Evolutionary conservation across 495 filamentous ascomycete genomes (phyloP).

Genomic region (Penicillium argentinense): DNA sequence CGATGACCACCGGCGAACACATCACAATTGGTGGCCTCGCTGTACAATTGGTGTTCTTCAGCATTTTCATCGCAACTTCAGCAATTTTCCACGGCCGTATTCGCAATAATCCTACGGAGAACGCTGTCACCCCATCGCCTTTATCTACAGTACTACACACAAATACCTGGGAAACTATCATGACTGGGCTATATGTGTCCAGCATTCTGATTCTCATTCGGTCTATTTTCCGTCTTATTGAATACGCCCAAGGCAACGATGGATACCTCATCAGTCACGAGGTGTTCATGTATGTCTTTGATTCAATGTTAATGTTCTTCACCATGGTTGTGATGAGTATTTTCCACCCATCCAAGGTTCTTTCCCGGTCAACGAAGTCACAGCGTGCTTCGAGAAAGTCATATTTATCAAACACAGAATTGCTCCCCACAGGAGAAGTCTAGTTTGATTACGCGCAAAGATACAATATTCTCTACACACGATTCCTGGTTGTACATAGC

Average conservation of each 20-base stretch:
- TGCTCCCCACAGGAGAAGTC: not conserved
- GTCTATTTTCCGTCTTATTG: slow-evolving; percentile 59
- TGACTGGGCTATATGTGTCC: slow-evolving; percentile 50
- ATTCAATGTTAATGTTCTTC: slow-evolving; percentile 55
- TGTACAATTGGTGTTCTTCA: slow-evolving; percentile 42
- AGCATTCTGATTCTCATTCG: slow-evolving; percentile 59
- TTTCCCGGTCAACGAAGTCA: not conserved
- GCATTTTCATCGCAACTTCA: slow-evolving; percentile 32
- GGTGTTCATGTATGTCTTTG: slow-evolving; percentile 61
- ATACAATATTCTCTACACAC: not conserved
- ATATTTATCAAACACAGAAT: not conserved
- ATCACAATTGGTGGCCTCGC: slow-evolving; percentile 42
- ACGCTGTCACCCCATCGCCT: not conserved
- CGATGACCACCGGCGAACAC: slow-evolving; percentile 28
- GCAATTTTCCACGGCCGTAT: slow-evolving; percentile 36
- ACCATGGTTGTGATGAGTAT: slow-evolving; percentile 51
- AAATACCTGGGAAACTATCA: slow-evolving; percentile 27
- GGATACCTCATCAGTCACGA: slow-evolving; percentile 55
- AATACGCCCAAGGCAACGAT: slow-evolving; percentile 55
- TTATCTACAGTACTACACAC: not conserved
- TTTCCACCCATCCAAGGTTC: slow-evolving; percentile 18
- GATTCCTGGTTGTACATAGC: no score
- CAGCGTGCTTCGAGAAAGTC: not conserved
- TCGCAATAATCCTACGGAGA: slow-evolving; percentile 17
- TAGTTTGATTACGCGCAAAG: not conserved